Conservation (phyloP, 441 rosid genomes). For the Bruguiera hainesii region DNA sequence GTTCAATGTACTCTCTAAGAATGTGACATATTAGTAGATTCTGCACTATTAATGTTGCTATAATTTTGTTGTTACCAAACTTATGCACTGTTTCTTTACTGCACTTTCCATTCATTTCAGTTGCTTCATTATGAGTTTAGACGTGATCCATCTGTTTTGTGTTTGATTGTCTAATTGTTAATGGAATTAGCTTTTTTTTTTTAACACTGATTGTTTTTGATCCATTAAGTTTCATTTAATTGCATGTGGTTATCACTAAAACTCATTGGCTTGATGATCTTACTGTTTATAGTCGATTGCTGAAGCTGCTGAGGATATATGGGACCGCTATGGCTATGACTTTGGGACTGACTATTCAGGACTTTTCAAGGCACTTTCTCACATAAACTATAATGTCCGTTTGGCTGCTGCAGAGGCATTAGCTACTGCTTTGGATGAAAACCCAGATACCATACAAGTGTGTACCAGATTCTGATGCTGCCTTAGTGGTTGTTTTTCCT, state of each 20-base stretch:
- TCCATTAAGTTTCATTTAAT: constrained; percentile 12
- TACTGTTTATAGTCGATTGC: constrained; percentile 68
- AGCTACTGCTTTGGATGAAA: constrained; percentile 97
- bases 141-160: neutral
- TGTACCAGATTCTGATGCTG: constrained; percentile 13
- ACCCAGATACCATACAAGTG: constrained; percentile 86
- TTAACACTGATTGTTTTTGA: neutral
- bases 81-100: too few relatives aligned
- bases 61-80: too few relatives aligned
- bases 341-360: constrained; percentile 76
- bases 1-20: too few relatives aligned
- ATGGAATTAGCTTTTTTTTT: neutral
- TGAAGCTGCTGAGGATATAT: constrained; percentile 90
- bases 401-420: constrained; percentile 96
- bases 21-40: too few relatives aligned
- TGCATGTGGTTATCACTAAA: constrained; percentile 3
- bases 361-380: constrained; percentile 50
- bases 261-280: neutral
- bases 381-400: constrained; percentile 77
- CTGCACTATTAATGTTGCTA: too few relatives aligned
- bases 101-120: too few relatives aligned
- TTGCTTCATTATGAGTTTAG: too few relatives aligned
- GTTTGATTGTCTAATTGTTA: neutral
- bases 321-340: constrained; percentile 96
- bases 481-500: constrained; percentile 17